phyloP scores from a whole-genome alignment of 805 yeast genomes.

The Lipomyces chichibuensis region DNA sequence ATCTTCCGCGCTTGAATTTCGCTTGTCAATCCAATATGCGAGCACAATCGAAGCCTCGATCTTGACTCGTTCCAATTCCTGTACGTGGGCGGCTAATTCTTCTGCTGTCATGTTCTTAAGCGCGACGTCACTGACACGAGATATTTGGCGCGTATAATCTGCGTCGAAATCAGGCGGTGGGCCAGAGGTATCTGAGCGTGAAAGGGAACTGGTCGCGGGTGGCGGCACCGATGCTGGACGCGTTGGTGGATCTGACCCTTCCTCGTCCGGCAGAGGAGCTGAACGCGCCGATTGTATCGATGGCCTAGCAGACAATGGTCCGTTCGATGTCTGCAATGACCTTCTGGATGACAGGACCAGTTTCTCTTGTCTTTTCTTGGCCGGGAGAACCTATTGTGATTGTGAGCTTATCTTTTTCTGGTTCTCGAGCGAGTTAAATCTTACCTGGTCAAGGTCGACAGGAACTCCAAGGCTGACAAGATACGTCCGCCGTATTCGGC shows the following conservation, averaged over 20 bases:
- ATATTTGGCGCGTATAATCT: constrained; percentile 39
- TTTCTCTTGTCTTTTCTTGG: constrained; percentile 36
- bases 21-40: constrained; percentile 57
- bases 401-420: neutral
- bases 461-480: constrained; percentile 72
- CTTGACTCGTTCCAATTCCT: constrained; percentile 44
- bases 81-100: constrained; percentile 48
- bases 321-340: constrained; percentile 2
- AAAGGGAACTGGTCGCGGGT: neutral
- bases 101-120: constrained; percentile 44
- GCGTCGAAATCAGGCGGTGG: constrained; percentile 29
- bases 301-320: neutral
- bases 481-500: constrained; percentile 65
- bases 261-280: neutral
- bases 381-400: constrained; percentile 42
- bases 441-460: constrained; percentile 62
- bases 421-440: neutral
- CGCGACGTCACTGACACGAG: constrained; percentile 46
- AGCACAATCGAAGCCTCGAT: constrained; percentile 47
- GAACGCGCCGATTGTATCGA: neutral
- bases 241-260: neutral
- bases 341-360: constrained; percentile 36
- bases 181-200: constrained; percentile 14
- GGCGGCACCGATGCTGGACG: neutral
- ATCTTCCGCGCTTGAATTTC: constrained; percentile 58